Evolutionary conservation across 208 protist species (phyloP).

Genomic region (Leishmania tarentolae): DNA sequence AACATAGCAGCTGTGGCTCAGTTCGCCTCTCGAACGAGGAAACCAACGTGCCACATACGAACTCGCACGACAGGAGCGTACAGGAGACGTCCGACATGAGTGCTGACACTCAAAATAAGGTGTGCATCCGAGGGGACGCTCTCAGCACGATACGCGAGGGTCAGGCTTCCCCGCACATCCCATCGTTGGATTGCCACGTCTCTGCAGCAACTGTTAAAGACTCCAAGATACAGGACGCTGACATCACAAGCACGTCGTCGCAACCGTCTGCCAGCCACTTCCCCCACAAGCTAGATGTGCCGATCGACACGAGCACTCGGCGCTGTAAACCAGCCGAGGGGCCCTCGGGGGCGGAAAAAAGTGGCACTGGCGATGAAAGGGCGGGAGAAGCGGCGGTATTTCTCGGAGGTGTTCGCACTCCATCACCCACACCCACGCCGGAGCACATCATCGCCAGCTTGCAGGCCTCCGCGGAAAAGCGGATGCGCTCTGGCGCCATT

Average conservation of each 20-base stretch:
- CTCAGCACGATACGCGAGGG: not conserved
- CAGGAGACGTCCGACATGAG: not conserved
- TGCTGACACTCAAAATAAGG: not conserved
- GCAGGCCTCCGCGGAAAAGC: conserved; percentile 44
- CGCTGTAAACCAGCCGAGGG: conserved; percentile 23
- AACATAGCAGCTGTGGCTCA: not conserved
- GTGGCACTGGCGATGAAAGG: not conserved
- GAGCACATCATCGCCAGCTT: conserved; percentile 40
- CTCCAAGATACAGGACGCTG: not conserved
- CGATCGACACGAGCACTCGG: conserved; percentile 17
- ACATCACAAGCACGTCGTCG: conserved; percentile 29
- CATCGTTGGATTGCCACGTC: conserved; percentile 22
- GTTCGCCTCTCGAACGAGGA: conserved; percentile 19
- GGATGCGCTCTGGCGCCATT: conserved; percentile 23
- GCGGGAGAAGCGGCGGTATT: not conserved
- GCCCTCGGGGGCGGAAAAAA: not conserved
- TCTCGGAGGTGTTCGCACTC: not conserved
- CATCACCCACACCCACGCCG: conserved; percentile 35
- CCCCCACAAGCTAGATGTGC: conserved; percentile 35
- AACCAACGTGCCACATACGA: not conserved
- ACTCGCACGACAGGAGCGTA: not conserved
- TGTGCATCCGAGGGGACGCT: not conserved
- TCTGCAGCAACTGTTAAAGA: not conserved
- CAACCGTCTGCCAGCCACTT: conserved; percentile 33
- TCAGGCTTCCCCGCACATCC: conserved; percentile 17